A percentile compares a stretch with the other conserved stretches of the same genome.
These are phyloP conservation scores for Gnetum montanum DNA, from an alignment of 75 land plant species.

Conservation along the genomic window DNA sequence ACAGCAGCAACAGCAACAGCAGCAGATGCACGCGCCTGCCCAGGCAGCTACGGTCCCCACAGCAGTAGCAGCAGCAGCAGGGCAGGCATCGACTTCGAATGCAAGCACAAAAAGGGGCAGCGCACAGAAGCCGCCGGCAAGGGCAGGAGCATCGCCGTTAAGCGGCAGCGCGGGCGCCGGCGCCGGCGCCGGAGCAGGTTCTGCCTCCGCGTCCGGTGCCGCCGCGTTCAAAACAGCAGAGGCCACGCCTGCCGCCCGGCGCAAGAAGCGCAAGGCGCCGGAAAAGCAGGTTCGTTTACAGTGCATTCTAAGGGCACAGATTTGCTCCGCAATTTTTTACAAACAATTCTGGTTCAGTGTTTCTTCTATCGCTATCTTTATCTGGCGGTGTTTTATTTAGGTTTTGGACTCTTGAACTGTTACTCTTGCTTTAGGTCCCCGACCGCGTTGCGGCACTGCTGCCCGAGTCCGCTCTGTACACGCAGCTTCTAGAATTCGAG, in stretches of 20 bases:
- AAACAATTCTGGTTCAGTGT: no score
- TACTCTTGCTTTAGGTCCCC: no score
- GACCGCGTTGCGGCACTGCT: slow-evolving; percentile 81
- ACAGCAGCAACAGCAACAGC: slow-evolving; percentile 5
- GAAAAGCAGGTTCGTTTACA: slow-evolving; percentile 70
- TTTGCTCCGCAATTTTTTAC: no score
- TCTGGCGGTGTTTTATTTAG: no score
- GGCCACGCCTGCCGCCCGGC: slow-evolving; percentile 58
- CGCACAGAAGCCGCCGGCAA: slow-evolving; percentile 18
- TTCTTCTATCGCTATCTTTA: no score
- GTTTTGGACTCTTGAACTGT: no score
- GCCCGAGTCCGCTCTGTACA: slow-evolving; percentile 94
- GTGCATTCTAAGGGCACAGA: no score
- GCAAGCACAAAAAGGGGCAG: slow-evolving; percentile 23
- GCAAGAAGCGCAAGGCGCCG: slow-evolving; percentile 79
- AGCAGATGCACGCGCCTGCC: slow-evolving; percentile 15
- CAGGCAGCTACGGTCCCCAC: slow-evolving; percentile 17
- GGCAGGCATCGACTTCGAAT: slow-evolving; percentile 10
- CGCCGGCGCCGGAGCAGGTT: slow-evolving; percentile 2
- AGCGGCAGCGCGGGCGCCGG: slow-evolving; percentile 18
- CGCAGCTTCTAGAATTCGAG: slow-evolving; percentile 96
- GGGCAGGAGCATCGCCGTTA: no score
- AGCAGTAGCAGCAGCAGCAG: slow-evolving; percentile 17
- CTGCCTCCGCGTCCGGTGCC: slow-evolving; percentile 33
- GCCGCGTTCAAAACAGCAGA: slow-evolving; percentile 70